Conservation (phyloP, 2,329 filamentous ascomycete genomes). For the Thielaviopsis populi region DNA sequence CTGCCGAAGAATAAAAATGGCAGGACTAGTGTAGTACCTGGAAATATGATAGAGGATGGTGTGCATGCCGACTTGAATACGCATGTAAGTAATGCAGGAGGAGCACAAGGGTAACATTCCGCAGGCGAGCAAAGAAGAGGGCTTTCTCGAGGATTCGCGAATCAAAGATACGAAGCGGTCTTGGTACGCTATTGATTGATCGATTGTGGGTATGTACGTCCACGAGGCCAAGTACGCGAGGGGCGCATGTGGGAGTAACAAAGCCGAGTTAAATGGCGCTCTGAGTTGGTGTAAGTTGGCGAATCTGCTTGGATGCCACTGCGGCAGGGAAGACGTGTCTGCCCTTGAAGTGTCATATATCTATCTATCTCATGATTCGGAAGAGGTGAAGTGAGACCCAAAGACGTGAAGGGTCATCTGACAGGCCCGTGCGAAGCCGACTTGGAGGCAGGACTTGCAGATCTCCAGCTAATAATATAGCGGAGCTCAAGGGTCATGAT, state of each 20-base stretch:
- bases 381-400: too few species aligned
- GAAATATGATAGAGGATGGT: neutral
- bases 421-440: neutral
- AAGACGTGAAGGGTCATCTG: neutral
- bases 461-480: too few species aligned
- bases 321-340: too few species aligned
- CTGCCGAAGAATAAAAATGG: neutral
- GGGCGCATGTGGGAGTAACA: neutral
- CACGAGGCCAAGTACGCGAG: neutral
- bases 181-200: neutral
- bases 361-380: too few species aligned
- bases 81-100: neutral
- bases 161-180: neutral
- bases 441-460: neutral
- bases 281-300: neutral
- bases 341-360: too few species aligned
- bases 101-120: neutral
- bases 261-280: neutral
- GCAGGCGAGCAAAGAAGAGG: neutral
- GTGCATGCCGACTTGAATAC: neutral
- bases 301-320: neutral
- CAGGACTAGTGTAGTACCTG: neutral
- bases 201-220: neutral
- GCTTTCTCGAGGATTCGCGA: neutral
- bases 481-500: too few species aligned